These are phyloP conservation scores for Penicillium angulare DNA, from an alignment of 495 filamentous ascomycete species.

Conservation along the genomic window DNA sequence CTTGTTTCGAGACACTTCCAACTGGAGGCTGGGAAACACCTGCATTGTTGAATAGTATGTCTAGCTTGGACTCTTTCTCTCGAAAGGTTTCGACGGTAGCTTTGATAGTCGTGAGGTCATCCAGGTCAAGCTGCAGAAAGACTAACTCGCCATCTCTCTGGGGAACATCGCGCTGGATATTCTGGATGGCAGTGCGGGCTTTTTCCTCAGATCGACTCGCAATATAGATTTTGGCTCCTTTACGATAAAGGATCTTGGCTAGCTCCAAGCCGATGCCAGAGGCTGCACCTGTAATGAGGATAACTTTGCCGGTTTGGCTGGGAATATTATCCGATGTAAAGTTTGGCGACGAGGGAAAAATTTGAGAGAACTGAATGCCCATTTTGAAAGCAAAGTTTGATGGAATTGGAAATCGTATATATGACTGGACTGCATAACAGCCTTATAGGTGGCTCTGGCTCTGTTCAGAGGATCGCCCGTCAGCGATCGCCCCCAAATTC, in stretches of 20 bases:
- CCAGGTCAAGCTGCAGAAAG: conserved; percentile 46
- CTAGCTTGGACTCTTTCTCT: conserved; percentile 37
- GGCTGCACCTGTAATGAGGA: conserved; percentile 11
- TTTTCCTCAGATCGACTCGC: conserved; percentile 1
- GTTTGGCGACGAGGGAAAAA: not conserved
- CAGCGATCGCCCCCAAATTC: too few relatives aligned
- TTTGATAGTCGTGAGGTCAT: conserved; percentile 51
- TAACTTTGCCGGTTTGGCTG: conserved; percentile 7
- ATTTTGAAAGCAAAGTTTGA: not conserved
- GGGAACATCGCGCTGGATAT: not conserved
- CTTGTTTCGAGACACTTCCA: conserved; percentile 30
- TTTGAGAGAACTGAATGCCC: not conserved
- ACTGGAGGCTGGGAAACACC: conserved; percentile 39
- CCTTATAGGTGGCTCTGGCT: not conserved
- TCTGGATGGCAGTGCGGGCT: not conserved
- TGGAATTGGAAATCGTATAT: too few relatives aligned
- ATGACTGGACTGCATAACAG: too few relatives aligned
- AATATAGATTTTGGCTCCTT: not conserved
- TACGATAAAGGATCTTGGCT: conserved; percentile 7
- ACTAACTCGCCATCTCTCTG: conserved; percentile 29
- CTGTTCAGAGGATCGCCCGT: too few relatives aligned
- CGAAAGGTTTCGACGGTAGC: conserved; percentile 40
- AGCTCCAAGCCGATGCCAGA: conserved; percentile 12
- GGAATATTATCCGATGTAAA: conserved; percentile 5
- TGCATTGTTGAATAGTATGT: conserved; percentile 58